Conservation (phyloP, 2,329 filamentous ascomycete genomes). For the Trichoderma sp. region DNA sequence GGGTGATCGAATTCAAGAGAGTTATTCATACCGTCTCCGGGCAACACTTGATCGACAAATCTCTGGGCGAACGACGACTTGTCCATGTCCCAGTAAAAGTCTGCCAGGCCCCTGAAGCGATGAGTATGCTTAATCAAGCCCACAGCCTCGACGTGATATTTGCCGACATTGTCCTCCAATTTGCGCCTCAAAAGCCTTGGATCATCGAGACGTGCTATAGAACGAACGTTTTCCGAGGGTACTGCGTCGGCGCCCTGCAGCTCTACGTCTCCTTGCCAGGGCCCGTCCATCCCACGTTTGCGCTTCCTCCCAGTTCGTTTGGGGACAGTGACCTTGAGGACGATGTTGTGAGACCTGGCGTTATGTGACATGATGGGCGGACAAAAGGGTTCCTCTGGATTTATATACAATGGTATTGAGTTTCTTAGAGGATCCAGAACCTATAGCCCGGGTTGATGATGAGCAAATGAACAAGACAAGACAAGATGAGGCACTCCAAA, state of each 20-base stretch:
- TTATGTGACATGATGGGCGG: constrained; percentile 76
- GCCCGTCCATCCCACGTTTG: constrained; percentile 70
- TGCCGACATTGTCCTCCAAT: constrained; percentile 66
- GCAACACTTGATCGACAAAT: constrained; percentile 67
- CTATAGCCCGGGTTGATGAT: constrained; percentile 28
- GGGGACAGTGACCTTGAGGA: constrained; percentile 83
- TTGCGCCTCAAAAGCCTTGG: constrained; percentile 57
- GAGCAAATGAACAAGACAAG: not conserved
- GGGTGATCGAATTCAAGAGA: not conserved
- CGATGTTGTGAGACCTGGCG: constrained; percentile 73
- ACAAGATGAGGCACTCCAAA: no score
- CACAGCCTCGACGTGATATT: constrained; percentile 65
- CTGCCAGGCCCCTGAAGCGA: constrained; percentile 80
- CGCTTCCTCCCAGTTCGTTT: constrained; percentile 82
- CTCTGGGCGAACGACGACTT: constrained; percentile 66
- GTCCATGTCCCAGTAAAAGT: constrained; percentile 77
- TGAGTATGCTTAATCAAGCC: constrained; percentile 77
- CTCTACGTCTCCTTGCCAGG: constrained; percentile 52
- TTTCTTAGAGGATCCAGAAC: constrained; percentile 47
- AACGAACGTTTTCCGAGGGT: constrained; percentile 34
- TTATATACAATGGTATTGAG: constrained; percentile 67
- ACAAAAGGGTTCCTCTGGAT: constrained; percentile 74
- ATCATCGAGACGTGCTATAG: constrained; percentile 48
- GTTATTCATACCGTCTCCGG: constrained; percentile 60
- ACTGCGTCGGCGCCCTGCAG: constrained; percentile 26